Evolutionary conservation across 139 green algal genomes (phyloP).

Genomic region (Picochlorum costavermella): DNA sequence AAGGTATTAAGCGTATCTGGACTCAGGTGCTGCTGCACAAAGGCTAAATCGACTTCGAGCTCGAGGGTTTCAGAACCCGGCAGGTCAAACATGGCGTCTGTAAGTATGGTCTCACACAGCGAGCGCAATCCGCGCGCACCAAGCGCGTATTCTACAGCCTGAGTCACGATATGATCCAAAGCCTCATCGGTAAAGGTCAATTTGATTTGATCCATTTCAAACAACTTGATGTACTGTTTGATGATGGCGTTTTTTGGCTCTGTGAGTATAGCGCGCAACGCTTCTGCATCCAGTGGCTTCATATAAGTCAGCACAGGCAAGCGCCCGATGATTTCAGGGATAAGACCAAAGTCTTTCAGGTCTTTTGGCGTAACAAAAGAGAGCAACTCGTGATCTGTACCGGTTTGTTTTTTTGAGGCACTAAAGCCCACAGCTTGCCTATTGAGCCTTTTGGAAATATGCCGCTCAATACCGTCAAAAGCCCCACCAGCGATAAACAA

Average conservation of each 20-base stretch:
- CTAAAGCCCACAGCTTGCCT: slow-evolving; percentile 71
- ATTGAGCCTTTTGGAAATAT: slow-evolving; percentile 53
- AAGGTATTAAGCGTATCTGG: no score
- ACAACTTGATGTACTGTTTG: slow-evolving; percentile 72
- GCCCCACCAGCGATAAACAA: slow-evolving; percentile 95
- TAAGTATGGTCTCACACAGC: no score
- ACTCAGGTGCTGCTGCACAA: no score
- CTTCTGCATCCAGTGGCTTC: slow-evolving; percentile 50
- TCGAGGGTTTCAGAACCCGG: no score
- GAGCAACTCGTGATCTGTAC: no score
- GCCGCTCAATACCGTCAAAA: slow-evolving; percentile 83
- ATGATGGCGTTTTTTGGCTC: slow-evolving; percentile 75
- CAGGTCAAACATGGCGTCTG: no score
- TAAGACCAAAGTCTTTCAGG: slow-evolving; percentile 91
- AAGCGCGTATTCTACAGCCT: no score
- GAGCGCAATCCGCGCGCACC: no score
- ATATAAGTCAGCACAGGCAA: slow-evolving; percentile 81
- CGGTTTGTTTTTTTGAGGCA: no score
- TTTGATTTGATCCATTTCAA: slow-evolving; percentile 47
- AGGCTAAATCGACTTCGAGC: no score
- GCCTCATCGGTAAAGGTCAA: slow-evolving; percentile 34
- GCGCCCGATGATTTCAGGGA: slow-evolving; percentile 93
- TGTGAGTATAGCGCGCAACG: slow-evolving; percentile 73
- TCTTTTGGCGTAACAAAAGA: slow-evolving; percentile 77
- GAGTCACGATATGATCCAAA: no score